Evolutionary conservation across 441 rosid genomes (phyloP), one percentile per base, ranked within the genome.

Genomic region (Adansonia grandidieri): DNA sequence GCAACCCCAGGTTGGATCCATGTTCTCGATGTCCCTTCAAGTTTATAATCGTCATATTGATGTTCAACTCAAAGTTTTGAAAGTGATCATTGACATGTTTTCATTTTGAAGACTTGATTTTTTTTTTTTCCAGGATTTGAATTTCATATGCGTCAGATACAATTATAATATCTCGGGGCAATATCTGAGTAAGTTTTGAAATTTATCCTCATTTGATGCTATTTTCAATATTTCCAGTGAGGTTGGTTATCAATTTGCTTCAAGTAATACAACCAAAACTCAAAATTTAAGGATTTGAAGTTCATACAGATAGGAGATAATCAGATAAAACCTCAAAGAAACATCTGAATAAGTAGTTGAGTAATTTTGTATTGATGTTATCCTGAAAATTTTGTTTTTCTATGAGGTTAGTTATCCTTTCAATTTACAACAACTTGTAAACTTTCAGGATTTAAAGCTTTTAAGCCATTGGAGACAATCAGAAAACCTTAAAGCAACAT

Each of bases 121-220:
- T 10, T 24, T 28, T 28, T 69, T 48, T 9, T 67, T 69, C 19
- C 73, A 69, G 44, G 73, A 50, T 22, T 7, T 71, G 61, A 71
- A 51, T 20, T 70, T 70, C 74, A 50, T 24, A 2, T 2, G 28
- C 20, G 24, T 10, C 0, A 0, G 75, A 71, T 71, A n/a, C 75
- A 51, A 32, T 15, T 71, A 71, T 71, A n/a, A 53, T 32, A 71
- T 71, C 75, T 50, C 7, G 5, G 50, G 51, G 13, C 58, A 53
- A 53, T 14, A 32, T 71, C 24, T 28, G 45, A 28, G 61, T 51
- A 69, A 69, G 58, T 71, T 51, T 71, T 71, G 61, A 51, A 51
- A 32, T 14, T n/a, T 5, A 13, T 48, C 9, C 50, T 22, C 51
- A 70, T 45, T 70, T 48, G 20, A 48, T 70, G 19, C 24, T 69